Evolutionary conservation across 495 filamentous ascomycete species (phyloP), one percentile per base, ranked within the genome.

Genomic region (Aspergillus baeticus): DNA sequence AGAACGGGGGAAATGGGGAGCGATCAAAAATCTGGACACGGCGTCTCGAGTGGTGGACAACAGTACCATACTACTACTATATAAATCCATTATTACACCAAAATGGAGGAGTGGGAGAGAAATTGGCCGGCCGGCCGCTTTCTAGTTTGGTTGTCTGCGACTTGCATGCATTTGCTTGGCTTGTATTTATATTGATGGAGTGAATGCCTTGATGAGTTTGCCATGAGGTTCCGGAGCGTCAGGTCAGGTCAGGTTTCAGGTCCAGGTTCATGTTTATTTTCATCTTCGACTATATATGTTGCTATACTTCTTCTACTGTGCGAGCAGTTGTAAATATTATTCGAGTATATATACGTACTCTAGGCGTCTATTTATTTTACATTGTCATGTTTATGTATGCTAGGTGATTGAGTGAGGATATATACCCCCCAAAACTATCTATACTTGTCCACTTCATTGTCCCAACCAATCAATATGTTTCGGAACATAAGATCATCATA

Each of bases 101-200:
- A 33, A 29, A 3, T 11, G 44, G n/a, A 23, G 8, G 14, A 8
- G 33, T 1, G 44, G n/a, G 23, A 7, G 31, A 20, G 36, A n/a
- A 29, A 41, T 46, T 33, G 42, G 42, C 36, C 42, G 35, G 23
- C 53, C 41, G 31, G 35, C 23, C 37, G 6, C 6, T 46, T 37
- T 23, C 10, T 2, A n/a, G 41, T 41, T 34, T n/a, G 26, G 5
- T 21, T 33, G n/a, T 48, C 26, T 29, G 26, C 26, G 8, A 8
- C 4, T 0, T 22, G 17, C 26, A 18, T 49, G 21, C 22, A 34
- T 43, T 48, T 42, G 20, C 10, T 38, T 54, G 43, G 51, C 49
- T 43, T 54, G 50, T 52, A 52, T 26, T 58, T 52, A 53, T 55
- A 55, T 49, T 55, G 53, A 55, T 29, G 53, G 53, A 38, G 53